These are phyloP conservation scores for Kuraishia hungarica DNA, from an alignment of 805 yeast species.

Conservation along the genomic window DNA sequence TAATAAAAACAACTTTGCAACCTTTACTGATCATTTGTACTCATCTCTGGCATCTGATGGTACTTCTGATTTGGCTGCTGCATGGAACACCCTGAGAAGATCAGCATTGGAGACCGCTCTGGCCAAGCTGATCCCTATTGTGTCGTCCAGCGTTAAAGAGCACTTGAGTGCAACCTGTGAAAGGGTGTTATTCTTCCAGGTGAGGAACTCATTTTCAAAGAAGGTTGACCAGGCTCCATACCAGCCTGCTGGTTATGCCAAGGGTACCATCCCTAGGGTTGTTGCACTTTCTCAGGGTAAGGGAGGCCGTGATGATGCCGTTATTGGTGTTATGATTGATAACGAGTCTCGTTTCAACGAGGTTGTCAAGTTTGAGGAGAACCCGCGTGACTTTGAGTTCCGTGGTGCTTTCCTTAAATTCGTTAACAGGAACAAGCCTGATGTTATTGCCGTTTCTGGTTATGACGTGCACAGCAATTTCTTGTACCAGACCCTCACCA, in stretches of 20 bases:
- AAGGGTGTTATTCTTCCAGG: constrained; percentile 54
- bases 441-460: constrained; percentile 86
- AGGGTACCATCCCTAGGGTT: constrained; percentile 81
- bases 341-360: constrained; percentile 76
- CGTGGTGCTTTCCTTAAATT: constrained; percentile 51
- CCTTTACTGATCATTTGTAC: constrained; percentile 38
- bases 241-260: constrained; percentile 67
- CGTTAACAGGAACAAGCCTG: constrained; percentile 65
- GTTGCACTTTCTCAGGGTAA: constrained; percentile 79
- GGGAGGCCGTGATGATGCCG: constrained; percentile 81
- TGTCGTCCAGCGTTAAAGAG: constrained; percentile 74
- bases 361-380: constrained; percentile 68
- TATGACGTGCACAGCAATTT: constrained; percentile 65
- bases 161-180: constrained; percentile 72
- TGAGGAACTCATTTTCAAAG: constrained; percentile 60
- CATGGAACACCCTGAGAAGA: constrained; percentile 78
- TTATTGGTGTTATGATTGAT: constrained; percentile 70
- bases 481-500: constrained; percentile 46
- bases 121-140: constrained; percentile 55
- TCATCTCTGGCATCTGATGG: constrained; percentile 66
- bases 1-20: constrained; percentile 30
- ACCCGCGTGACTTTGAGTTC: constrained; percentile 60
- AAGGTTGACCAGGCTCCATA: constrained; percentile 91
- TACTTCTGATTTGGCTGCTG: constrained; percentile 60
- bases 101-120: constrained; percentile 59